A percentile compares a stretch with the other conserved stretches of the same genome.
Evolutionary conservation across 768 basidiomycete genomes (phyloP).

Genomic region (Rhodosporidiobolus odoratus): DNA sequence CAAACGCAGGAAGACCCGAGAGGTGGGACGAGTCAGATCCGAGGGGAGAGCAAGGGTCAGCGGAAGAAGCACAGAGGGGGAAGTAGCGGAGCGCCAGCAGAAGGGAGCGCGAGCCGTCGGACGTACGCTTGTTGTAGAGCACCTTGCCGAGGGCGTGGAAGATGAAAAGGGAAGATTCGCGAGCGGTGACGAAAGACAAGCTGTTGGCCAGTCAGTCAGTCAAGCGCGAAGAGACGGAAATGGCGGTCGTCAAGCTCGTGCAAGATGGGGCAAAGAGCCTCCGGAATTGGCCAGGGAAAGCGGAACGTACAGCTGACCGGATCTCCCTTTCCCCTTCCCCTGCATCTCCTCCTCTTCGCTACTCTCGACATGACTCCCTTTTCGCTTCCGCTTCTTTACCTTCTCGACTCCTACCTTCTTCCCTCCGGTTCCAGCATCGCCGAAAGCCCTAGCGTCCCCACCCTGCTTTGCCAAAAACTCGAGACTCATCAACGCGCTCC

Average conservation of each 20-base stretch:
- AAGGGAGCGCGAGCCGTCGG: too few relatives aligned
- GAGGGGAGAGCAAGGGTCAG: background rate
- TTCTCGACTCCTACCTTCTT: slow-evolving; percentile 23
- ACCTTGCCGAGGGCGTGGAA: slow-evolving; percentile 93
- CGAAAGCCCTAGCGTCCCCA: background rate
- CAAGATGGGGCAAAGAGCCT: background rate
- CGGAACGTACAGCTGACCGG: slow-evolving; percentile 45
- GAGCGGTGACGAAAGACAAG: slow-evolving; percentile 68
- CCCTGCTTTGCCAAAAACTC: slow-evolving; percentile 64
- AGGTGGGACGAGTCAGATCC: background rate
- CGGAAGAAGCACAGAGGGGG: too few relatives aligned
- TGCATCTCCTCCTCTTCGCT: slow-evolving; percentile 27
- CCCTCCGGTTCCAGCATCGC: slow-evolving; percentile 44
- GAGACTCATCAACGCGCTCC: slow-evolving; percentile 86
- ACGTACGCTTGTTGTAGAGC: slow-evolving; percentile 83
- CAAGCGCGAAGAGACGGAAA: background rate
- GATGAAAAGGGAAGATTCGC: slow-evolving; percentile 78
- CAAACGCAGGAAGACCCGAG: background rate
- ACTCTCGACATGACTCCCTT: slow-evolving; percentile 38
- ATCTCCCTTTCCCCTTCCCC: slow-evolving; percentile 25
- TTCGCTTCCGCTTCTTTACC: slow-evolving; percentile 46
- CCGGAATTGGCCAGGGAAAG: background rate
- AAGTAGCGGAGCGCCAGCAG: too few relatives aligned
- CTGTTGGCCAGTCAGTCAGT: slow-evolving; percentile 38
- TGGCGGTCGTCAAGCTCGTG: background rate